A percentile compares a stretch with the other conserved stretches of the same genome.
phyloP scores from a whole-genome alignment of 1,284 basidiomycete genomes.

The Marasmius oreades region DNA sequence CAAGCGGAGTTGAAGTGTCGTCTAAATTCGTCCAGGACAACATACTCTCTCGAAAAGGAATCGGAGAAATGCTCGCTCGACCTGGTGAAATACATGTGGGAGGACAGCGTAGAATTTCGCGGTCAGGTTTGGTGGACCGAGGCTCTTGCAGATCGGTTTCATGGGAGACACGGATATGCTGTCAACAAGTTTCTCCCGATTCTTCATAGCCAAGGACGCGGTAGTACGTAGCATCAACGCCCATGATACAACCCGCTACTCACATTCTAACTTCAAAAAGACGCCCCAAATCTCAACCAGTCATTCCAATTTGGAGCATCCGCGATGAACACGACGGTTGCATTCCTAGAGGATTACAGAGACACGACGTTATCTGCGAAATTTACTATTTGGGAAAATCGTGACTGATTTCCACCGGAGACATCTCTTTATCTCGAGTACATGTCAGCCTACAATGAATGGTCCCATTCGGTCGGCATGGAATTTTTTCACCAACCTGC shows the following conservation, averaged over 20 bases:
- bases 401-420: neutral
- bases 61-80: constrained; percentile 11
- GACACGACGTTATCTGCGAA: constrained; percentile 10
- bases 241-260: neutral
- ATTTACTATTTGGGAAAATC: neutral
- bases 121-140: constrained; percentile 18
- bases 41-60: constrained; percentile 12
- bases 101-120: constrained; percentile 17
- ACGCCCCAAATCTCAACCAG: constrained; percentile 7
- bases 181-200: constrained; percentile 14
- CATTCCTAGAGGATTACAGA: constrained; percentile 12
- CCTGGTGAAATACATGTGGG: constrained; percentile 19
- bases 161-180: constrained; percentile 17
- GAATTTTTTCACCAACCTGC: constrained; percentile 13
- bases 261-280: neutral
- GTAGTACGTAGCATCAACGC: too few relatives aligned
- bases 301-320: constrained; percentile 16
- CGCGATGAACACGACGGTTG: constrained; percentile 6
- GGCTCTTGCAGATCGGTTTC: constrained; percentile 13
- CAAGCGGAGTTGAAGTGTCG: constrained; percentile 15
- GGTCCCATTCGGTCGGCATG: constrained; percentile 8
- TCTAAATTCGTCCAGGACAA: constrained; percentile 16
- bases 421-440: constrained; percentile 14
- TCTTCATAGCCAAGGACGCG: too few relatives aligned
- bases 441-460: constrained; percentile 11